Evolutionary conservation across 2,329 filamentous ascomycete species (phyloP).

Genomic region (Fusarium camptoceras): DNA sequence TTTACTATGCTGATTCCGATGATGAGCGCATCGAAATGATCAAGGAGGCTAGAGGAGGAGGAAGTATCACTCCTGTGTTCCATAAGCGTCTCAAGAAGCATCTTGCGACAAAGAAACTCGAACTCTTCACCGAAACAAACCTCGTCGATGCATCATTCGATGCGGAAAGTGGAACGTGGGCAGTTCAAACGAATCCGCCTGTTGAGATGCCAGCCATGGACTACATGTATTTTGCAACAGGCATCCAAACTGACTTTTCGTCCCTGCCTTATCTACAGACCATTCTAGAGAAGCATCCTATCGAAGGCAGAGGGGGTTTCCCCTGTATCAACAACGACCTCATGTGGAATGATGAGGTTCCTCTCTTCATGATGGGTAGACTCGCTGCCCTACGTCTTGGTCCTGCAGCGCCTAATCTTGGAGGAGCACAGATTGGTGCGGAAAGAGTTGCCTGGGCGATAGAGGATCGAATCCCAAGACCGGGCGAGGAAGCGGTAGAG

Average conservation of each 20-base stretch:
- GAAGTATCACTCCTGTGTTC: constrained; percentile 79
- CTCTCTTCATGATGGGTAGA: constrained; percentile 76
- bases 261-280: constrained; percentile 70
- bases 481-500: constrained; percentile 25
- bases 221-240: constrained; percentile 82
- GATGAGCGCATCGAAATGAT: constrained; percentile 76
- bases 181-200: constrained; percentile 64
- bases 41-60: constrained; percentile 74
- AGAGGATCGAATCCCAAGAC: constrained; percentile 61
- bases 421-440: constrained; percentile 77
- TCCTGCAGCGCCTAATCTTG: constrained; percentile 78
- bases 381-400: constrained; percentile 76
- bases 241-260: constrained; percentile 72
- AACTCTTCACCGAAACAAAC: constrained; percentile 68
- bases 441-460: constrained; percentile 80
- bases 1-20: constrained; percentile 81
- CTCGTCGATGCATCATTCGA: constrained; percentile 66
- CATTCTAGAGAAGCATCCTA: constrained; percentile 69
- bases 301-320: constrained; percentile 72
- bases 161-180: constrained; percentile 50
- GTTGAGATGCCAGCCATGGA: constrained; percentile 68
- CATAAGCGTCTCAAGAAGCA: constrained; percentile 74
- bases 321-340: constrained; percentile 81
- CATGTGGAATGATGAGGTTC: constrained; percentile 79
- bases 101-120: constrained; percentile 61